phyloP scores from a whole-genome alignment of 208 protist species.

The Crithidia fasciculata region DNA sequence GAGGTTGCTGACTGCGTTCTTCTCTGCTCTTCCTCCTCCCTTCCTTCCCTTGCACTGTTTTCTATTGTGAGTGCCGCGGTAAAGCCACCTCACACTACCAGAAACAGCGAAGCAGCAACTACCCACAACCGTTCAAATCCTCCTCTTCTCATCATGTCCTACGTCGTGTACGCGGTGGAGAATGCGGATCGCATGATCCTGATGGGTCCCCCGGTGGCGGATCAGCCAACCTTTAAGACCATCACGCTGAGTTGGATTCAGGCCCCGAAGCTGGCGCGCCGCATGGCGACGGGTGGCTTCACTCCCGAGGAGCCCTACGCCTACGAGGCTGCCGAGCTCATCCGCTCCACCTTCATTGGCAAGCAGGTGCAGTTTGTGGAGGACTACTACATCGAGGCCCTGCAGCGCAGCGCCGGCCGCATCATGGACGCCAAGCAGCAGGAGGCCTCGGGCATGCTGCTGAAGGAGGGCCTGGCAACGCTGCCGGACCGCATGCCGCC shows the following conservation, averaged over 20 bases:
- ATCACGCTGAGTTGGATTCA: conserved; percentile 90
- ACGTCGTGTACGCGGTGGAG: conserved; percentile 85
- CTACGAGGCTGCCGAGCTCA: conserved; percentile 85
- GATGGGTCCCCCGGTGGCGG: conserved; percentile 60
- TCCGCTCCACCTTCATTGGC: conserved; percentile 84
- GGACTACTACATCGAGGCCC: conserved; percentile 87
- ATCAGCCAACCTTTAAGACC: conserved; percentile 65
- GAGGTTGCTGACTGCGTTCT: neutral
- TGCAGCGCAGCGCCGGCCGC: conserved; percentile 80
- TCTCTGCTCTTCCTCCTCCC: neutral
- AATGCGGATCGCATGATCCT: conserved; percentile 86
- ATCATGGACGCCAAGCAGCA: conserved; percentile 41
- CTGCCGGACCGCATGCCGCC: conserved; percentile 60
- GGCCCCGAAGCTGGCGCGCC: conserved; percentile 69
- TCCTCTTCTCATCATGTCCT: conserved; percentile 52
- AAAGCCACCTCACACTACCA: too few relatives aligned
- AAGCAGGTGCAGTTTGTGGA: conserved; percentile 86
- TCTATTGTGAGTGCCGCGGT: too few relatives aligned
- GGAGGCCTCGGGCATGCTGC: conserved; percentile 73
- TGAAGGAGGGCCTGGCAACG: conserved; percentile 74
- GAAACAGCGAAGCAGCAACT: too few relatives aligned
- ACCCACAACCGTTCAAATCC: neutral
- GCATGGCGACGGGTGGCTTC: conserved; percentile 65
- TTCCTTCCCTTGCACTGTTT: neutral
- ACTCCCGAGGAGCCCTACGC: conserved; percentile 85